Evolutionary conservation across 2,329 filamentous ascomycete genomes (phyloP), one percentile per base, ranked within the genome.

Genomic region (Parafenestella ontariensis): DNA sequence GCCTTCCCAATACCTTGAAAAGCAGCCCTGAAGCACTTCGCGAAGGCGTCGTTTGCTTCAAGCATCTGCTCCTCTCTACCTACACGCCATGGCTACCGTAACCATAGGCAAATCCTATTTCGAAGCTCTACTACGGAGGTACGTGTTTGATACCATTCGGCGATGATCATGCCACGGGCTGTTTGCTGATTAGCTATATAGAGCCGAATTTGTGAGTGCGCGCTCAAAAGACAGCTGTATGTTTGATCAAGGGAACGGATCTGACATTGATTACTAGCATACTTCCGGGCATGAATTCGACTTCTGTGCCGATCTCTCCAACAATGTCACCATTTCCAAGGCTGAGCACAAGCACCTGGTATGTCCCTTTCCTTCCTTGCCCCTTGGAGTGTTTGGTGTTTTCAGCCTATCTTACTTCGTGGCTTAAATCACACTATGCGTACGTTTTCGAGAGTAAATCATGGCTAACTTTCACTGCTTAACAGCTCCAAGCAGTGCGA

Each of bases 111-210:
- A 82, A 66, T 72, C 76, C 45, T 85, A 88, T 75, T 85, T 88
- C 63, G 83, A 88, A 65, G 83, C 85, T 52, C 77, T 89, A 42
- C 68, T 87, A 48, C 81, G 83, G 69, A 83, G 85, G 88, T 89
- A 75, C 78, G 82, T 72, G 20, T 42, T 28, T 42, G 47, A 39
- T n/a, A 20, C 36, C 15, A 47, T 21, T 28, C 41, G 39, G n/a
- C 46, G 41, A 39, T 46, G 15, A 11, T 44, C 31, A 21, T 47
- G 43, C 36, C 21, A 40, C n/a, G 18, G 29, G 17, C 52, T 49
- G 40, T 49, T 57, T 68, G 64, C 68, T 74, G 49, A 74, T 58
- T 20, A 52, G 40, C 24, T 46, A 50, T 51, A 36, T 49, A 83
- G 83, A 66, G 77, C 81, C 58, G 74, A 81, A 65, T 80, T 80